phyloP scores from a whole-genome alignment of 768 basidiomycete genomes.

The Rhodotorula toruloides region DNA sequence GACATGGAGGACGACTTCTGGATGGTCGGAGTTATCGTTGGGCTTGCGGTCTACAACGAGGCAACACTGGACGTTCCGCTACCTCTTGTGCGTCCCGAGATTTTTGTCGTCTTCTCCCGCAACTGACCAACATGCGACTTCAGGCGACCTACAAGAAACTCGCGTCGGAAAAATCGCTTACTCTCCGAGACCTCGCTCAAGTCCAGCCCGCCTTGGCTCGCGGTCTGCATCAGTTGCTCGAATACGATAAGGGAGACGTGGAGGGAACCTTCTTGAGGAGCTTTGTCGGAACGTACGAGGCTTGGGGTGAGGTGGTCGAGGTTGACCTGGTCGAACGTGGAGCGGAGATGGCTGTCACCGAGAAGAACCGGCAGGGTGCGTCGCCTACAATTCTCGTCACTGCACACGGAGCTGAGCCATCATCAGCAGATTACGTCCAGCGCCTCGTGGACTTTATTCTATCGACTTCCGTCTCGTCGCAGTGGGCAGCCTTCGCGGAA shows the following conservation, averaged over 20 bases:
- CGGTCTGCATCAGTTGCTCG: conserved; percentile 69
- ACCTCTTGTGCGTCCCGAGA: conserved; percentile 50
- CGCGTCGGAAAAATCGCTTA: conserved; percentile 58
- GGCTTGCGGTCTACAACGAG: conserved; percentile 70
- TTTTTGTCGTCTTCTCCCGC: too few species aligned
- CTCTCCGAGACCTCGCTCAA: conserved; percentile 62
- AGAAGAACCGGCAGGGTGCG: conserved; percentile 63
- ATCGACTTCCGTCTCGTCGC: conserved; percentile 26
- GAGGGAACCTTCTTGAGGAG: conserved; percentile 48
- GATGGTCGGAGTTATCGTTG: conserved; percentile 69
- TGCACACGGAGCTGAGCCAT: not conserved
- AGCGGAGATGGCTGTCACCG: conserved; percentile 60
- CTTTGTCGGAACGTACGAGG: conserved; percentile 36
- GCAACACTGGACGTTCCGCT: conserved; percentile 76
- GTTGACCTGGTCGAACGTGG: conserved; percentile 65
- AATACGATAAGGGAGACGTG: conserved; percentile 55
- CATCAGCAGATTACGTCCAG: conserved; percentile 19
- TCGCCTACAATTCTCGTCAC: not conserved
- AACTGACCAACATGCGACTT: not conserved
- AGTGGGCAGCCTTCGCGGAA: conserved; percentile 39
- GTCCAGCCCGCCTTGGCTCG: conserved; percentile 65
- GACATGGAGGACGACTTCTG: conserved; percentile 76
- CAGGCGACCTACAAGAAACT: conserved; percentile 73
- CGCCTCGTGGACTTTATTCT: conserved; percentile 35
- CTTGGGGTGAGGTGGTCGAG: conserved; percentile 64